phyloP scores from a whole-genome alignment of 106 monocot species.

The Allium cepa region DNA sequence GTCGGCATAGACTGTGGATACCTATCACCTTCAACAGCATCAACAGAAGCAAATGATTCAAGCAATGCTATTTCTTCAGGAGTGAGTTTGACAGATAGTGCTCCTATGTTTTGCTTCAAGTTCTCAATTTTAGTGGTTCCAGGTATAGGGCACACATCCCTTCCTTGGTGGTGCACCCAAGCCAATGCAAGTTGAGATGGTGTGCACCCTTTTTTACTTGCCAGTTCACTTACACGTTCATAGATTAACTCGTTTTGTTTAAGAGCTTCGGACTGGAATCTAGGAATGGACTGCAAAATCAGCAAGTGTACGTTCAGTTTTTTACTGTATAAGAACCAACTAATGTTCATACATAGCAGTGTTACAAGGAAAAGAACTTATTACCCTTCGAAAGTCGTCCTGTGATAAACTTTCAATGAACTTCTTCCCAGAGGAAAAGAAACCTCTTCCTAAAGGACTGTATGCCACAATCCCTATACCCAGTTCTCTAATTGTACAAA shows the following conservation, averaged over 20 bases:
- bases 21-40: conserved; percentile 29
- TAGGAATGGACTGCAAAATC: conserved; percentile 16
- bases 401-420: not conserved
- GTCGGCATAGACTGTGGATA: conserved; percentile 12
- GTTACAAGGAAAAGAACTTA: too few species aligned
- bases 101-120: conserved; percentile 44
- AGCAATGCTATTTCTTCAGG: conserved; percentile 40
- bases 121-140: conserved; percentile 57
- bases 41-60: conserved; percentile 22
- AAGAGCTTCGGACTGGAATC: conserved; percentile 55
- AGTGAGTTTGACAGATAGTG: conserved; percentile 31
- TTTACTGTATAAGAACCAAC: too few species aligned
- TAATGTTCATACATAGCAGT: too few species aligned
- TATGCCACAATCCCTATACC: conserved; percentile 90
- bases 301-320: too few species aligned
- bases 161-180: conserved; percentile 74
- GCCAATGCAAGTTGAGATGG: conserved; percentile 74
- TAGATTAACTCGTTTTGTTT: conserved; percentile 46
- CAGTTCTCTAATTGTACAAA: conserved; percentile 43
- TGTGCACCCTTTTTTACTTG: conserved; percentile 63
- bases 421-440: conserved; percentile 22
- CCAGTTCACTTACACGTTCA: conserved; percentile 52
- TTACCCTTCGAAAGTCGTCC: not conserved
- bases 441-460: conserved; percentile 78
- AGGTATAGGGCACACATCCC: conserved; percentile 75